Conservation (phyloP, 1,284 basidiomycete species). For the Fomitopsis betulina region DNA sequence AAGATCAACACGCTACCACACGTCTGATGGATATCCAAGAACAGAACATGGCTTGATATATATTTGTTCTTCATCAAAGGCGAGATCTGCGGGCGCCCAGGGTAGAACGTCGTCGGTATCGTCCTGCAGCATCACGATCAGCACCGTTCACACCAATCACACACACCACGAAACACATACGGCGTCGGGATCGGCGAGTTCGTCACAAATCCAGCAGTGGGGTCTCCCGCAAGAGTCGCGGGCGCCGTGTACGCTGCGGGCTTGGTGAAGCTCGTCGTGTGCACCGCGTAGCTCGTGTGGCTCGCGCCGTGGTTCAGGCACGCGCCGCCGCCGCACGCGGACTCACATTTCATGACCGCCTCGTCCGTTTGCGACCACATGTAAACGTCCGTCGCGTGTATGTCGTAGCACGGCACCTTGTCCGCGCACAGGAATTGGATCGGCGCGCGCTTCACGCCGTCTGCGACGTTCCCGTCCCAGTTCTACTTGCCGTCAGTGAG, state of each 20-base stretch:
- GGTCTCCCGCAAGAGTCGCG: constrained; percentile 25
- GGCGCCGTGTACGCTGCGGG: constrained; percentile 27
- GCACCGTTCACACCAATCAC: not conserved
- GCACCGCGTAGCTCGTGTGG: constrained; percentile 21
- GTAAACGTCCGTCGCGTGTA: constrained; percentile 27
- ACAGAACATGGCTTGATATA: too few relatives aligned
- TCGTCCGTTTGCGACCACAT: constrained; percentile 27
- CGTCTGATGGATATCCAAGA: too few relatives aligned
- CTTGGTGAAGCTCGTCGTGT: constrained; percentile 19
- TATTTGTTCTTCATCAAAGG: constrained; percentile 22
- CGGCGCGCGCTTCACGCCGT: constrained; percentile 27
- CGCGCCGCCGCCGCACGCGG: constrained; percentile 28
- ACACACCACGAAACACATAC: constrained; percentile 17
- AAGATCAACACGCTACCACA: too few relatives aligned
- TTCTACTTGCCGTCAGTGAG: constrained; percentile 15
- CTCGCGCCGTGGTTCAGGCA: constrained; percentile 23
- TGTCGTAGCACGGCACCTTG: constrained; percentile 28
- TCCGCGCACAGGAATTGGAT: constrained; percentile 29
- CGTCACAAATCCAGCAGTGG: constrained; percentile 25
- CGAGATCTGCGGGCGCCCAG: constrained; percentile 24
- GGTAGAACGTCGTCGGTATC: constrained; percentile 29
- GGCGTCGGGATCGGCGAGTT: constrained; percentile 28
- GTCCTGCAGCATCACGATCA: constrained; percentile 15
- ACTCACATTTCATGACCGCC: constrained; percentile 28
- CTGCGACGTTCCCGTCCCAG: constrained; percentile 29